phyloP scores from a whole-genome alignment of 1,284 basidiomycete genomes.

The Cryptococcus sp. region DNA sequence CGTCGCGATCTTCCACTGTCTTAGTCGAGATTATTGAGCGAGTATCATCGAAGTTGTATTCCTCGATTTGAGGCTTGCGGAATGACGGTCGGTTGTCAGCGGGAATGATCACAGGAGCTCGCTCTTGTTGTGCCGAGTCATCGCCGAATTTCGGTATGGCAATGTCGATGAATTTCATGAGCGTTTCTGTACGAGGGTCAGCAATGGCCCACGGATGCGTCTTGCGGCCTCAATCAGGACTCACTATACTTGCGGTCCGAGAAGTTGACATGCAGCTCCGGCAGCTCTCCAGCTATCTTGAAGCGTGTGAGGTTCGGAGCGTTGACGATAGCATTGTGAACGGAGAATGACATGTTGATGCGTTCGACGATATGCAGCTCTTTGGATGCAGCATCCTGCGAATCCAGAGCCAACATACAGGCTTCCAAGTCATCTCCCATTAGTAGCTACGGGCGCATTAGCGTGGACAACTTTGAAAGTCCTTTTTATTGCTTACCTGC shows the following conservation, averaged over 20 bases:
- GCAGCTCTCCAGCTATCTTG: slow-evolving; percentile 89
- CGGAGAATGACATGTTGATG: slow-evolving; percentile 85
- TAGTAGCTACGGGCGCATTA: slow-evolving; percentile 62
- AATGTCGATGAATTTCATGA: slow-evolving; percentile 92
- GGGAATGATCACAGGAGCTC: slow-evolving; percentile 6
- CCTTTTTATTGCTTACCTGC: slow-evolving; percentile 63
- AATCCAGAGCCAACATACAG: slow-evolving; percentile 73
- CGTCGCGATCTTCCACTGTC: slow-evolving; percentile 57
- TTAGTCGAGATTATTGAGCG: slow-evolving; percentile 33
- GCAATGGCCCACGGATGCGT: background rate
- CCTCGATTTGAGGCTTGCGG: slow-evolving; percentile 55
- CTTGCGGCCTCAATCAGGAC: slow-evolving; percentile 7
- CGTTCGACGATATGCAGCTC: slow-evolving; percentile 88
- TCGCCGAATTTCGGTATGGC: slow-evolving; percentile 82
- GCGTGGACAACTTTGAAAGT: background rate
- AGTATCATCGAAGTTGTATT: slow-evolving; percentile 71
- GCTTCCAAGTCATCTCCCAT: slow-evolving; percentile 82
- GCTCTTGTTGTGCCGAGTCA: slow-evolving; percentile 26
- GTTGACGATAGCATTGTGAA: slow-evolving; percentile 92
- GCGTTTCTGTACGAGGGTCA: slow-evolving; percentile 58
- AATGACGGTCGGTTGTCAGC: slow-evolving; percentile 51
- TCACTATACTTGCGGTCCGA: slow-evolving; percentile 89
- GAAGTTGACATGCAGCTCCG: slow-evolving; percentile 86
- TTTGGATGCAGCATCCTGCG: slow-evolving; percentile 56
- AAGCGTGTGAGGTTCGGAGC: slow-evolving; percentile 83